Evolutionary conservation across 164 flowering plant species (phyloP), one percentile per base, ranked within the genome.

Genomic region (Umbilicus rupestris): DNA sequence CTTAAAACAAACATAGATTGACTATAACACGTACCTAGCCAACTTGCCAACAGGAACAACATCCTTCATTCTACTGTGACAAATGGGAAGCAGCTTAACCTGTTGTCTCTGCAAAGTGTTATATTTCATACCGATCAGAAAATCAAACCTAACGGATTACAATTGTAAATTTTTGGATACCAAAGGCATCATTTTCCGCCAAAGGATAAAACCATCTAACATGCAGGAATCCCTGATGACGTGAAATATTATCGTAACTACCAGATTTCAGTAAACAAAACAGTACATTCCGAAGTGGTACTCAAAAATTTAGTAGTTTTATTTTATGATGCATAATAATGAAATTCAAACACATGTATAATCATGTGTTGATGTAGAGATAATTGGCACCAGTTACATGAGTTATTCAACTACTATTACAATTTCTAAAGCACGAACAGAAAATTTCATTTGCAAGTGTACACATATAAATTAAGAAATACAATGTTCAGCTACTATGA

Each of bases 21-120:
- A 24, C n/a, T 35, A 35, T 35, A 35, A 35, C 22, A 47, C 14
- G 26, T 84, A 89, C 97, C 96, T 89, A 35, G 84, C 87, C 19
- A 75, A 33, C 69, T 69, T 68, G 66, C 75, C 80, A 41, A 69
- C 70, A 3, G 93, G 89, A 72, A 91, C 68, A 72, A 91, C 73
- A 64, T 91, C 86, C 68, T 80, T 91, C 95, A 94, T 85, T 77
- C 74, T 86, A 77, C 95, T 85, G 74, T 94, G 98, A 73, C 95
- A 90, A 28, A 76, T 73, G n/a, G 57, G 31, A 75, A 82, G 82
- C 37, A 94, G 83, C 77, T 87, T 83, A 39, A 94, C 93, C 37
- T 70, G 80, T 77, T 78, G 68, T 73, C 74, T 84, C 98, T 91
- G 91, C 77, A 79, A 24, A 65, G 22, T 11, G 15, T 52, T 24